Evolutionary conservation across 1,284 basidiomycete species (phyloP).

Genomic region (Kwoniella shivajii): DNA sequence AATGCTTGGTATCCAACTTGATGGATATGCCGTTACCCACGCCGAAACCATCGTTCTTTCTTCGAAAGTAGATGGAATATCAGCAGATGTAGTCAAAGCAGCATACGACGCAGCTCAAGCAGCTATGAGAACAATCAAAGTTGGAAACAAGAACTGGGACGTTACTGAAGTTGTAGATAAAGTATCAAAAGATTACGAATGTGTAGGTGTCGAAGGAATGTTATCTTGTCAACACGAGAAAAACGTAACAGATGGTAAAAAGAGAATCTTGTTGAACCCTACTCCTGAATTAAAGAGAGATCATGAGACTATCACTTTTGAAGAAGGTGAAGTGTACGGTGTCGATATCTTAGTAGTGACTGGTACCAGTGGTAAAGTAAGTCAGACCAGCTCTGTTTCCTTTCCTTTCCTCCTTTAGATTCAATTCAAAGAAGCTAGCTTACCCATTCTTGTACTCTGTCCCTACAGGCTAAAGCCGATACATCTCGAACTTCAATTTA

Average conservation of each 20-base stretch:
- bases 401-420: neutral
- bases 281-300: slow-evolving; percentile 78
- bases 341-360: slow-evolving; percentile 92
- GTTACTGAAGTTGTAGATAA: slow-evolving; percentile 85
- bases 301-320: slow-evolving; percentile 79
- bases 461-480: slow-evolving; percentile 72
- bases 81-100: slow-evolving; percentile 89
- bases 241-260: slow-evolving; percentile 95
- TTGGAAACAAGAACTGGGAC: slow-evolving; percentile 91
- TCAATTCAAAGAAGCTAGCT: neutral
- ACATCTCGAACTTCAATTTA: slow-evolving; percentile 90
- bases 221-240: slow-evolving; percentile 67
- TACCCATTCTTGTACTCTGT: too few species aligned
- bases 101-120: slow-evolving; percentile 91
- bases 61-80: slow-evolving; percentile 74
- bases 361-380: slow-evolving; percentile 82
- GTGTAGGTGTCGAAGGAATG: slow-evolving; percentile 86
- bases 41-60: slow-evolving; percentile 91
- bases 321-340: slow-evolving; percentile 94
- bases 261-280: slow-evolving; percentile 90
- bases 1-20: slow-evolving; percentile 94
- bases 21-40: slow-evolving; percentile 65
- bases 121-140: slow-evolving; percentile 82
- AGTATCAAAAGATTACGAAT: slow-evolving; percentile 71
- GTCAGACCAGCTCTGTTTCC: slow-evolving; percentile 8